Percentiles rank a stretch among this genome's conserved stretches.
Conservation (phyloP, 495 filamentous ascomycete species). For the Penicillium pulvis region DNA sequence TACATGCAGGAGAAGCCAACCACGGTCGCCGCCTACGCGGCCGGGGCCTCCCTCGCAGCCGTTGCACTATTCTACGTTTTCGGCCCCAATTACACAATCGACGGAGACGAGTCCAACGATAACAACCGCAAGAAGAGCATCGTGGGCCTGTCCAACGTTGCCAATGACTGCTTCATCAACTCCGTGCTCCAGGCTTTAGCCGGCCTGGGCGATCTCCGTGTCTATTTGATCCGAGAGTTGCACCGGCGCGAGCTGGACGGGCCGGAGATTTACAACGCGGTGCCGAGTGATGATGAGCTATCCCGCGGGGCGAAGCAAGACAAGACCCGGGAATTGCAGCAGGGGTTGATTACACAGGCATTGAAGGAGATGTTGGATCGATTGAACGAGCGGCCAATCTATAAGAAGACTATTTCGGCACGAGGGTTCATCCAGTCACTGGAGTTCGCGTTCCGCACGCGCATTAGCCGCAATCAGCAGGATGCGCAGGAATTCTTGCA, state of each 20-base stretch:
- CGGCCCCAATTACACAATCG: conserved; percentile 90
- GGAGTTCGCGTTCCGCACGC: conserved; percentile 82
- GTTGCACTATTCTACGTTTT: conserved; percentile 96
- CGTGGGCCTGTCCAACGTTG: conserved; percentile 86
- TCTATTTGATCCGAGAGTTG: conserved; percentile 86
- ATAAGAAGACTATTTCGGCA: conserved; percentile 91
- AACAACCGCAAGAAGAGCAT: conserved; percentile 79
- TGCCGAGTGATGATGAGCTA: conserved; percentile 50
- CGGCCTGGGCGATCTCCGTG: conserved; percentile 86
- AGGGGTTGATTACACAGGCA: conserved; percentile 79
- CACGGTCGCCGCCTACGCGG: conserved; percentile 89
- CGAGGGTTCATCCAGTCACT: conserved; percentile 74
- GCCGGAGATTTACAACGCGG: conserved; percentile 64
- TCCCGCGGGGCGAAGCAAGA: conserved; percentile 51
- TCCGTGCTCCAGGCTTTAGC: conserved; percentile 92
- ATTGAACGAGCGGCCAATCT: conserved; percentile 93
- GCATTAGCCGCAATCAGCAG: conserved; percentile 91
- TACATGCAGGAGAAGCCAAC: conserved; percentile 85
- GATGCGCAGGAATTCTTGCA: conserved; percentile 99
- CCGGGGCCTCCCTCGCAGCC: conserved; percentile 93
- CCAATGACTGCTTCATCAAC: conserved; percentile 99
- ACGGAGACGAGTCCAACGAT: conserved; percentile 66
- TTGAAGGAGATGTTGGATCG: conserved; percentile 89
- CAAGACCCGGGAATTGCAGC: conserved; percentile 73
- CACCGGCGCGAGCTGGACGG: conserved; percentile 81